A percentile compares a stretch with the other conserved stretches of the same genome.
Conservation (phyloP, 192 early-diverging fungal species). For the Glomus cerebriforme region DNA sequence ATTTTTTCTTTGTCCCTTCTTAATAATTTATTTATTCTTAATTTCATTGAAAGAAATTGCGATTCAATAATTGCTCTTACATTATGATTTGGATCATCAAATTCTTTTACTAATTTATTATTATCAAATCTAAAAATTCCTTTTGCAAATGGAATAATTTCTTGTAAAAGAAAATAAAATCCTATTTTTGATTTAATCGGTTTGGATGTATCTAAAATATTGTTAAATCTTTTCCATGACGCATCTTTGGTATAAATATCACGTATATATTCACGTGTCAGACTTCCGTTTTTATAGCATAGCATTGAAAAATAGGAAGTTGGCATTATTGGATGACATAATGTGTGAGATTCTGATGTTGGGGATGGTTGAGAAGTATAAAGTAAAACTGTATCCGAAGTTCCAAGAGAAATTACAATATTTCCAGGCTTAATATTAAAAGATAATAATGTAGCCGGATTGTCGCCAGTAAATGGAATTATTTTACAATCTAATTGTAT, state of each 20-base stretch:
- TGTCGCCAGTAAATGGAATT: constrained; percentile 78
- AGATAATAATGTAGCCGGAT: constrained; percentile 68
- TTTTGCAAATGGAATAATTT: constrained; percentile 74
- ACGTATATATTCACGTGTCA: constrained; percentile 72
- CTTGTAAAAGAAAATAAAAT: constrained; percentile 73
- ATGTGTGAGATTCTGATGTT: constrained; percentile 38
- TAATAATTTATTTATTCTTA: constrained; percentile 45
- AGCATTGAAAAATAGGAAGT: constrained; percentile 72
- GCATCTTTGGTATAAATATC: constrained; percentile 51
- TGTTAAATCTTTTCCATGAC: constrained; percentile 29
- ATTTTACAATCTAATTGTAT: constrained; percentile 50
- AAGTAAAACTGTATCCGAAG: constrained; percentile 75
- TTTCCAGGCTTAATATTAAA: constrained; percentile 55
- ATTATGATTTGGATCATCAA: constrained; percentile 41
- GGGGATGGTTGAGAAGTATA: constrained; percentile 45
- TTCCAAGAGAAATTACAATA: constrained; percentile 76
- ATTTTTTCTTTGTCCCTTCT: neutral
- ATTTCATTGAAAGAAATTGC: constrained; percentile 71
- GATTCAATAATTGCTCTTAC: constrained; percentile 72
- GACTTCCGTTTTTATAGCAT: constrained; percentile 85
- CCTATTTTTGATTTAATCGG: constrained; percentile 43
- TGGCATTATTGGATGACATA: constrained; percentile 63
- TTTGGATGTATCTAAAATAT: constrained; percentile 32
- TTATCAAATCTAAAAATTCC: constrained; percentile 67
- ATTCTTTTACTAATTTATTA: constrained; percentile 43